Conservation (phyloP, 148 eudicot species). For the Rhododendron williamsianum region DNA sequence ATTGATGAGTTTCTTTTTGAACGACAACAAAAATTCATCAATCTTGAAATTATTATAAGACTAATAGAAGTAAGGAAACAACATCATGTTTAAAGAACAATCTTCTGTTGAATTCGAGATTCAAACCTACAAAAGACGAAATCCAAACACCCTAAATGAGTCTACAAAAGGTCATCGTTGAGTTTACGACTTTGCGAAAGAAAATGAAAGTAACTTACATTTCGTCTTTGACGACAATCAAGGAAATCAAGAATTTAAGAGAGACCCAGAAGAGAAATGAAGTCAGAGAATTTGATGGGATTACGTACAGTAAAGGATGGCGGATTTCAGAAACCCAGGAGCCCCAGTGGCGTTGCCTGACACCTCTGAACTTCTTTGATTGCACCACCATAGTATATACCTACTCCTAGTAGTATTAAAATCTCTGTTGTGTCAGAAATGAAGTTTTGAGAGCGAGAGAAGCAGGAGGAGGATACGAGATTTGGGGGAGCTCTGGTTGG, state of each 20-base stretch:
- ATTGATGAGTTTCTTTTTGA: too few species aligned
- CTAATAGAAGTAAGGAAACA: too few species aligned
- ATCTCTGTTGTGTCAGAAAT: neutral
- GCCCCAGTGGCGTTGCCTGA: conserved; percentile 77
- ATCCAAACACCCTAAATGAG: too few species aligned
- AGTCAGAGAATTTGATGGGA: neutral
- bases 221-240: neutral
- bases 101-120: too few species aligned
- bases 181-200: too few species aligned
- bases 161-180: too few species aligned
- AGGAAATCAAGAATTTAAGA: neutral
- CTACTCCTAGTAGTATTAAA: too few species aligned
- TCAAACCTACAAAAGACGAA: too few species aligned
- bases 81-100: too few species aligned
- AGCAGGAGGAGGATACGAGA: neutral
- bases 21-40: too few species aligned
- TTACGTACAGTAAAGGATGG: conserved; percentile 51
- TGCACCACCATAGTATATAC: conserved; percentile 22
- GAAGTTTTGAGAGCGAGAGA: neutral
- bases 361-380: conserved; percentile 63
- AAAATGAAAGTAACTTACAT: too few species aligned
- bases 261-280: neutral
- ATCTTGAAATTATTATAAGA: too few species aligned
- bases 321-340: conserved; percentile 78
- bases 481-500: neutral